Percentiles rank a stretch among this genome's conserved stretches.
Conservation (phyloP, 2,329 filamentous ascomycete species). For the Alternaria triticina region DNA sequence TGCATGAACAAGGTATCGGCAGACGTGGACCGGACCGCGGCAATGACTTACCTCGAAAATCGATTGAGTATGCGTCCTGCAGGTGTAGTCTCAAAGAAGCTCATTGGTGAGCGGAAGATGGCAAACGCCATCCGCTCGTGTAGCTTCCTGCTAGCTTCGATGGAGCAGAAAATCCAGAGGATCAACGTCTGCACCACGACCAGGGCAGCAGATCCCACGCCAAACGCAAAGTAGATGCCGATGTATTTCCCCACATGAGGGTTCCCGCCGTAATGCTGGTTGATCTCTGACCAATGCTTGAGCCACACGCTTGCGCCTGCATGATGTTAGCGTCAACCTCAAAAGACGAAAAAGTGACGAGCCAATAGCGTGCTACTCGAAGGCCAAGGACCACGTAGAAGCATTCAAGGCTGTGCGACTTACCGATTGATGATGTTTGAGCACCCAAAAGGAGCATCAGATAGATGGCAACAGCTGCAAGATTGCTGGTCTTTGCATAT, state of each 20-base stretch:
- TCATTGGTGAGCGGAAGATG: constrained; percentile 98
- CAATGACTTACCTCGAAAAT: constrained; percentile 77
- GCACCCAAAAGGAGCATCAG: constrained; percentile 76
- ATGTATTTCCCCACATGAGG: constrained; percentile 85
- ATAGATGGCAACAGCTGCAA: constrained; percentile 83
- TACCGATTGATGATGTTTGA: constrained; percentile 81
- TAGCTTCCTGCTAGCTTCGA: constrained; percentile 95
- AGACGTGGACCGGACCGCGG: constrained; percentile 7
- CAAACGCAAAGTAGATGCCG: constrained; percentile 94
- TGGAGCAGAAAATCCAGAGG: constrained; percentile 99
- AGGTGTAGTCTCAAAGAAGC: constrained; percentile 97
- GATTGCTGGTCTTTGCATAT: constrained; percentile 93
- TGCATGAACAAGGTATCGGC: constrained; percentile 2
- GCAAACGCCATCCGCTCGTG: constrained; percentile 97
- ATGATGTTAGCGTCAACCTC: constrained; percentile 28
- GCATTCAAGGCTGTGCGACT: constrained; percentile 34
- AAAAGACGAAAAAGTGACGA: constrained; percentile 26
- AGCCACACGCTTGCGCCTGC: constrained; percentile 86
- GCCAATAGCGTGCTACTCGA: constrained; percentile 13
- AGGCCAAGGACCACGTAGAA: too few relatives aligned
- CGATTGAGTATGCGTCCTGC: constrained; percentile 95
- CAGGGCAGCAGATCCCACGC: constrained; percentile 81
- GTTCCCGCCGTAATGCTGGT: constrained; percentile 72
- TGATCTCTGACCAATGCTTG: constrained; percentile 87
- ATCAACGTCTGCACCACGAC: constrained; percentile 93